These are phyloP conservation scores for Pythium vanterpoolii DNA, from an alignment of 352 stramenopile genomes.

Conservation along the genomic window DNA sequence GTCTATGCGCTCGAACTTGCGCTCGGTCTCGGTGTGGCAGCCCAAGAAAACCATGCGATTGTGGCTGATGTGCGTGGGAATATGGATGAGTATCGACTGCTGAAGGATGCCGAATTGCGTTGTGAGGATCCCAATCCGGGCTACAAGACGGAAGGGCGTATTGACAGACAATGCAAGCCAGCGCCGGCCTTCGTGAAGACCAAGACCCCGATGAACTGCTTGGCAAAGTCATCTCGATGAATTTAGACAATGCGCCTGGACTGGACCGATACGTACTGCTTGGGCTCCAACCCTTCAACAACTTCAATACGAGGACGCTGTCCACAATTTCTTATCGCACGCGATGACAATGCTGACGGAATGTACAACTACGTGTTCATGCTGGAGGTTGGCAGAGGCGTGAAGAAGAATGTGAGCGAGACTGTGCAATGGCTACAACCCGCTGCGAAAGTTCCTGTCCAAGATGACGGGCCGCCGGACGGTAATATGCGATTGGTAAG, in stretches of 20 bases:
- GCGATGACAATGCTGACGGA: neutral
- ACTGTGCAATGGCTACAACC: neutral
- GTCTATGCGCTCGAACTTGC: slow-evolving; percentile 7
- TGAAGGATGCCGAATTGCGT: slow-evolving; percentile 9
- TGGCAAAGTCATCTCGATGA: neutral
- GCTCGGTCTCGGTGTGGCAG: neutral
- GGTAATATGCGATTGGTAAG: neutral
- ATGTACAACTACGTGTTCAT: slow-evolving; percentile 15
- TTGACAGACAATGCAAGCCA: neutral
- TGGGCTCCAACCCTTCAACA: slow-evolving; percentile 1
- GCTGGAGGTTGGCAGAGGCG: neutral
- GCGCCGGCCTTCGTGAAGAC: neutral
- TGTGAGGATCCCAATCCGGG: neutral
- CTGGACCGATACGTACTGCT: neutral
- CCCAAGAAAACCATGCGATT: neutral
- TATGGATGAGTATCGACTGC: slow-evolving; percentile 2
- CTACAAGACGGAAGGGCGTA: neutral
- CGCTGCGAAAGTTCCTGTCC: neutral
- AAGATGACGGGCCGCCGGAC: neutral
- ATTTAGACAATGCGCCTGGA: neutral
- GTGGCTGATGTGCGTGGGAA: neutral
- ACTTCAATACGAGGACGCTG: neutral
- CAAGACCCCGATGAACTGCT: slow-evolving; percentile 1
- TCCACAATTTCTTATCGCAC: neutral
- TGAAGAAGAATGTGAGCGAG: neutral